Evolutionary conservation across 2,329 filamentous ascomycete genomes (phyloP).

Genomic region (Aquanectria penicillioides): DNA sequence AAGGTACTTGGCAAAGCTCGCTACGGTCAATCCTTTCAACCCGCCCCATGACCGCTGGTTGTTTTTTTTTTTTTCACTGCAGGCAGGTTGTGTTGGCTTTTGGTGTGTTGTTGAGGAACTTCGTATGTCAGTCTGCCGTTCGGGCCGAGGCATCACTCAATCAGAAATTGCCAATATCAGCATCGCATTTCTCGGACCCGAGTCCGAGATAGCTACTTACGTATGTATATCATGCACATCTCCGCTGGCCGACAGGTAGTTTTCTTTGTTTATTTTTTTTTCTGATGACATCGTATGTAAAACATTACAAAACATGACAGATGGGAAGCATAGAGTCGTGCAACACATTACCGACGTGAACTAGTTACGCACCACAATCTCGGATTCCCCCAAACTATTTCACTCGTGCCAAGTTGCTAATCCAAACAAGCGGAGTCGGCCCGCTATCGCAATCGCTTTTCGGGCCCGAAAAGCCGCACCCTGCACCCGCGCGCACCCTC

Average conservation of each 20-base stretch:
- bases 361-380: background rate
- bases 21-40: slow-evolving; percentile 3
- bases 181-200: background rate
- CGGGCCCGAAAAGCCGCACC: slow-evolving; percentile 15
- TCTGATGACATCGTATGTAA: background rate
- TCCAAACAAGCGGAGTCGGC: slow-evolving; percentile 14
- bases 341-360: background rate
- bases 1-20: slow-evolving; percentile 7
- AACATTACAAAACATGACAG: background rate
- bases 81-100: background rate
- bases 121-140: slow-evolving; percentile 3
- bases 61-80: background rate
- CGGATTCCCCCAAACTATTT: background rate
- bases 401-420: background rate
- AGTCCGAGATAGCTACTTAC: background rate
- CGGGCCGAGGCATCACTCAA: slow-evolving; percentile 14
- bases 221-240: background rate
- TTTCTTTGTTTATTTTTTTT: too few relatives aligned
- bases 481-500: background rate
- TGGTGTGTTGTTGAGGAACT: background rate
- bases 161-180: slow-evolving; percentile 2
- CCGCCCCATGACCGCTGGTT: slow-evolving; percentile 7
- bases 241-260: slow-evolving; percentile 1
- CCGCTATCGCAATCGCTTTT: slow-evolving; percentile 13
- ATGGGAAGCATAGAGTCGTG: background rate